Evolutionary conservation across 148 eudicot genomes (phyloP).

Genomic region (Silene uniflora): DNA sequence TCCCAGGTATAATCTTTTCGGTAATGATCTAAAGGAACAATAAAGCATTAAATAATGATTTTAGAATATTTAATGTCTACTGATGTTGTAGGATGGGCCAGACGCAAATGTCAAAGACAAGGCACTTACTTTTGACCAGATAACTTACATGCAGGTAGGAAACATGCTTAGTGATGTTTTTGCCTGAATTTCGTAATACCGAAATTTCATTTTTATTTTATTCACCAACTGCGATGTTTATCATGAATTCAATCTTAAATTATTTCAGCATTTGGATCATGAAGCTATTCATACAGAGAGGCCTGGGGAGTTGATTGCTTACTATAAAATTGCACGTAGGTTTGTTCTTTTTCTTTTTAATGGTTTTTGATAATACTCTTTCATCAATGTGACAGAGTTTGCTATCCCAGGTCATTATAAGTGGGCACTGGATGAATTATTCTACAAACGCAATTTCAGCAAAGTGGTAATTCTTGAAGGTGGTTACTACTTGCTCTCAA

Average conservation of each 20-base stretch:
- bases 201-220: background rate
- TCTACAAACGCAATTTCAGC: conserved; percentile 76
- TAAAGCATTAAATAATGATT: background rate
- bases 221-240: background rate
- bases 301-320: conserved; percentile 91
- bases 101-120: conserved; percentile 61
- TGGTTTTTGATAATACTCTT: conserved; percentile 3
- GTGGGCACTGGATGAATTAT: conserved; percentile 93
- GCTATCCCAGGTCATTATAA: conserved; percentile 83
- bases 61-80: background rate
- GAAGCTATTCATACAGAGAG: conserved; percentile 76
- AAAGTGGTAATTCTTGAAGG: conserved; percentile 96
- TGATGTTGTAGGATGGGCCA: conserved; percentile 67
- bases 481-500: conserved; percentile 17
- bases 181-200: background rate
- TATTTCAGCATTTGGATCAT: conserved; percentile 85
- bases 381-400: conserved; percentile 15
- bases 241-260: conserved; percentile 25
- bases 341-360: conserved; percentile 7
- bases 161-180: background rate
- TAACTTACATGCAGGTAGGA: conserved; percentile 88
- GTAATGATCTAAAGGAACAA: conserved; percentile 1
- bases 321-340: conserved; percentile 98
- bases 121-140: conserved; percentile 69
- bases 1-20: conserved; percentile 60